phyloP scores from a whole-genome alignment of 208 protist genomes.

The Wallacemonas sp. region DNA sequence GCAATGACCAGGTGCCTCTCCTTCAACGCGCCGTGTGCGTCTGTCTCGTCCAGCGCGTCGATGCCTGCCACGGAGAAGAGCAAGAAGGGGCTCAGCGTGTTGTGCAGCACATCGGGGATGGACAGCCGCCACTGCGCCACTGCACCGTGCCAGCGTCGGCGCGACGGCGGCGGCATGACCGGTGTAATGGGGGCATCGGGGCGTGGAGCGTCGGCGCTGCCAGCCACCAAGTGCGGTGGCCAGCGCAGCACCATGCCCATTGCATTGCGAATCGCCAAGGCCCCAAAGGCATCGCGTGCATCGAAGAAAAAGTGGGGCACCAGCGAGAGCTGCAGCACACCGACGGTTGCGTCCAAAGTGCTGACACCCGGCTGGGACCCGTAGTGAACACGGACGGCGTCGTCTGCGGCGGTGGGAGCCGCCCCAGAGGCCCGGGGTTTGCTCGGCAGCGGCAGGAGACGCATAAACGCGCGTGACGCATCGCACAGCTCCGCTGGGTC shows the following conservation, averaged over 20 bases:
- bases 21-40: background rate
- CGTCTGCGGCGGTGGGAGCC: background rate
- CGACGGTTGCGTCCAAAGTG: background rate
- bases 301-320: conserved; percentile 48
- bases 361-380: background rate
- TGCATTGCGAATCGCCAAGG: conserved; percentile 35
- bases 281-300: conserved; percentile 32
- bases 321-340: conserved; percentile 25
- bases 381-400: background rate
- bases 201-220: too few species aligned
- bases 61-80: conserved; percentile 14
- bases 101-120: conserved; percentile 9
- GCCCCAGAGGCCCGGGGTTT: background rate
- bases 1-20: background rate
- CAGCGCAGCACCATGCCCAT: conserved; percentile 25
- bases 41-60: conserved; percentile 22
- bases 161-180: too few species aligned
- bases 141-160: conserved; percentile 2
- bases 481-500: conserved; percentile 16
- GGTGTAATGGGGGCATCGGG: too few species aligned
- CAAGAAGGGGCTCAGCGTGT: conserved; percentile 10
- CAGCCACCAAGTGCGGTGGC: conserved; percentile 18
- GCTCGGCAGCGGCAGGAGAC: conserved; percentile 2
- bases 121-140: conserved; percentile 3
- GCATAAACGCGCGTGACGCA: background rate